Percentiles rank a stretch among this genome's conserved stretches.
These are phyloP conservation scores for Kodamaea ohmeri DNA, from an alignment of 1,139 yeast species.

Conservation along the genomic window DNA sequence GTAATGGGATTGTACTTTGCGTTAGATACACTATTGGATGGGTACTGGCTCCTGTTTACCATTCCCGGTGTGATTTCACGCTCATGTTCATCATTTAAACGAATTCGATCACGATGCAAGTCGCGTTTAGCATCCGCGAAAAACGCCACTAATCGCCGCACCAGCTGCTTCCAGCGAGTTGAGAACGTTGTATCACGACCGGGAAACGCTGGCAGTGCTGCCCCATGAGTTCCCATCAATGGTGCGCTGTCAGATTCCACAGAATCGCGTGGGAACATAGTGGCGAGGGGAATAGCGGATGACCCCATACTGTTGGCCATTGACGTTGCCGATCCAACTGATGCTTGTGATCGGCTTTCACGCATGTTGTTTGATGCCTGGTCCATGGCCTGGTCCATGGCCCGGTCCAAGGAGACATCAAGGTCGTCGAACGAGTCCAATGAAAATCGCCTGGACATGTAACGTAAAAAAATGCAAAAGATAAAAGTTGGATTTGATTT, in stretches of 20 bases:
- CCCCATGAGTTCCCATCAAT: constrained; percentile 5
- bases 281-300: constrained; percentile 31
- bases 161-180: not conserved
- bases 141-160: constrained; percentile 20
- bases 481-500: not conserved
- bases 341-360: constrained; percentile 23
- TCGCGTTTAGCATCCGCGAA: constrained; percentile 29
- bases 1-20: constrained; percentile 91
- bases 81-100: constrained; percentile 20
- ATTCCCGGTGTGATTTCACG: constrained; percentile 41
- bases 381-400: constrained; percentile 44
- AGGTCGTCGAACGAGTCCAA: constrained; percentile 41
- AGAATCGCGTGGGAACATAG: constrained; percentile 13
- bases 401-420: constrained; percentile 43
- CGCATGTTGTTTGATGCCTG: constrained; percentile 34
- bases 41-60: constrained; percentile 32
- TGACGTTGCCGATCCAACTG: constrained; percentile 12
- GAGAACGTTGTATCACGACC: constrained; percentile 12
- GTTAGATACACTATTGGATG: constrained; percentile 84
- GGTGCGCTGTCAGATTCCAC: constrained; percentile 12
- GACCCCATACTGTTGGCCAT: constrained; percentile 6
- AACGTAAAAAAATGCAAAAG: not conserved
- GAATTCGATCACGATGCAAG: constrained; percentile 26
- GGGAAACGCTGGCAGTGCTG: constrained; percentile 16
- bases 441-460: constrained; percentile 10